These are phyloP conservation scores for Draba incana DNA, from an alignment of 345 rosid genomes.

Conservation along the genomic window DNA sequence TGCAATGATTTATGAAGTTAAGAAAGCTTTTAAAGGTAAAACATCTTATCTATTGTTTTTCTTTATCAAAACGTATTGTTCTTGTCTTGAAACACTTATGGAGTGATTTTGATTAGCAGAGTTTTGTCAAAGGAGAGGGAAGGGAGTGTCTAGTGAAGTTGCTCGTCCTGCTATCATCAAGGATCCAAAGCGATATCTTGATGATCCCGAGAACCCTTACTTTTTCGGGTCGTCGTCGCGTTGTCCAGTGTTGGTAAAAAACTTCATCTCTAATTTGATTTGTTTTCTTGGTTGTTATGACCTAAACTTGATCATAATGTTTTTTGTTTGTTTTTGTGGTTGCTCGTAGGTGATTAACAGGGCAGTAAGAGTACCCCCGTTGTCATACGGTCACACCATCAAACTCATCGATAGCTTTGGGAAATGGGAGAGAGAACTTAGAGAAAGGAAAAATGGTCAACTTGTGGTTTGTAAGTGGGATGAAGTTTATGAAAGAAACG, in stretches of 20 bases:
- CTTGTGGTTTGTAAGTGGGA: conserved; percentile 23
- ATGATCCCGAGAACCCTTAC: conserved; percentile 25
- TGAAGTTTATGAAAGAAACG: conserved; percentile 19
- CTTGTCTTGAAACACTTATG: background rate
- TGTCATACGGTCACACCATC: conserved; percentile 15
- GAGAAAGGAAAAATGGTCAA: conserved; percentile 24
- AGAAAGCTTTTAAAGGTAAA: conserved; percentile 28
- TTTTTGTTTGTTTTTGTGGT: background rate
- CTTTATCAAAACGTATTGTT: conserved; percentile 1
- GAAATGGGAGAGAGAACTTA: background rate
- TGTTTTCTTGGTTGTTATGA: background rate
- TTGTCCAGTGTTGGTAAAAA: conserved; percentile 21
- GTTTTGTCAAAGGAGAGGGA: background rate
- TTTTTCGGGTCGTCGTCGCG: conserved; percentile 17
- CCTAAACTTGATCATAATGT: no score
- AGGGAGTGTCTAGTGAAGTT: no score
- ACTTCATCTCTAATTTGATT: background rate
- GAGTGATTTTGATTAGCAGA: conserved; percentile 3
- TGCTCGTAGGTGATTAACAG: conserved; percentile 15
- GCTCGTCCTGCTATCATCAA: background rate
- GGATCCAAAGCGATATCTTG: conserved; percentile 7
- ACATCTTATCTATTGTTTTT: background rate
- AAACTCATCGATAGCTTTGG: conserved; percentile 19
- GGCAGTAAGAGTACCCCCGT: conserved; percentile 7
- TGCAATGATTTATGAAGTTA: conserved; percentile 11